Evolutionary conservation across 306 rosid species (phyloP).

Genomic region (Psophocarpus tetragonolobus): DNA sequence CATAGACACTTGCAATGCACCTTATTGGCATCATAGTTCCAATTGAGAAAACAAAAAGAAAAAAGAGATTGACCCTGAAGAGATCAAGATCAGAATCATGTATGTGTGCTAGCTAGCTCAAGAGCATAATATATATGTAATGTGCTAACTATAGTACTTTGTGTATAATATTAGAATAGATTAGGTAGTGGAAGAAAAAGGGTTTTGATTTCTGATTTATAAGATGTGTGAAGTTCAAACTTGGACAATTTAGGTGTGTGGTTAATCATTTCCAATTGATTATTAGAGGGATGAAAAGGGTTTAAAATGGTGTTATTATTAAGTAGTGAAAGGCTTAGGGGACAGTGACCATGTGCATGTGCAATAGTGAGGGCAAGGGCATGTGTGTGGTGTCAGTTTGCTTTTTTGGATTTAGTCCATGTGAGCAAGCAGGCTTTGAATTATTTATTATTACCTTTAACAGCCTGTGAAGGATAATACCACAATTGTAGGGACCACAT

Average conservation of each 20-base stretch:
- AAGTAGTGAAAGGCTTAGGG: slow-evolving; percentile 36
- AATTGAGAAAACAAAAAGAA: slow-evolving; percentile 17
- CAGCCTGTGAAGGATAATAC: slow-evolving; percentile 59
- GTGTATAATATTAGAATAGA: slow-evolving; percentile 54
- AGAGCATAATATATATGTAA: slow-evolving; percentile 33
- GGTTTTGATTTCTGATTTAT: slow-evolving; percentile 35
- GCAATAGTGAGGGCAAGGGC: slow-evolving; percentile 69
- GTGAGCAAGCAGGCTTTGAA: slow-evolving; percentile 61
- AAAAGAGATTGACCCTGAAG: slow-evolving; percentile 28
- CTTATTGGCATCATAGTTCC: slow-evolving; percentile 39
- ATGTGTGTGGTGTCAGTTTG: slow-evolving; percentile 88
- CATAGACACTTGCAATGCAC: slow-evolving; percentile 82
- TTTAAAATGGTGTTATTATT: slow-evolving; percentile 34
- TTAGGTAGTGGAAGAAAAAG: slow-evolving; percentile 33
- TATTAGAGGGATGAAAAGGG: slow-evolving; percentile 25
- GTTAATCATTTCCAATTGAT: neutral
- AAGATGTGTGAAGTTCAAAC: slow-evolving; percentile 32
- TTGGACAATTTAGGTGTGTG: slow-evolving; percentile 27
- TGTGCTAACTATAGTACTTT: slow-evolving; percentile 55
- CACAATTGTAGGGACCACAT: slow-evolving; percentile 60
- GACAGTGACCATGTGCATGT: slow-evolving; percentile 71
- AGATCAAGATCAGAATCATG: neutral
- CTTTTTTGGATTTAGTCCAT: slow-evolving; percentile 58
- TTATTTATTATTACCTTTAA: slow-evolving; percentile 57
- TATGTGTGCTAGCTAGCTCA: neutral